These are phyloP conservation scores for Tetragonia tetragonoides DNA, from an alignment of 148 eudicot species.

Conservation along the genomic window DNA sequence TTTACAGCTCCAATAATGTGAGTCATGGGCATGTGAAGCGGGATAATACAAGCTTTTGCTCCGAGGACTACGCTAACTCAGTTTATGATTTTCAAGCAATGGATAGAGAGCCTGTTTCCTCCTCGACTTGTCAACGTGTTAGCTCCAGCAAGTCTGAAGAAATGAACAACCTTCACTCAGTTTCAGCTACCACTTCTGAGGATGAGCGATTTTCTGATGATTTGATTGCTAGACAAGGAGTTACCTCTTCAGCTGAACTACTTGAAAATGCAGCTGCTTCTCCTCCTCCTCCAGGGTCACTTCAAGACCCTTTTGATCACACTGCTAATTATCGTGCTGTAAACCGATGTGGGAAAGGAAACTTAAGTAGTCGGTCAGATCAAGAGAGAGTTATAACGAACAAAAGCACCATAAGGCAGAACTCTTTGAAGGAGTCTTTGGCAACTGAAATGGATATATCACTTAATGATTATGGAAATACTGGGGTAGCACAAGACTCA, in stretches of 20 bases:
- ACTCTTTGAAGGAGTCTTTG: slow-evolving; percentile 57
- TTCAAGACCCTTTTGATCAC: slow-evolving; percentile 66
- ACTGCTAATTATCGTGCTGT: slow-evolving; percentile 48
- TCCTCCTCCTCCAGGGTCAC: slow-evolving; percentile 55
- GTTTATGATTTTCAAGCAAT: slow-evolving; percentile 71
- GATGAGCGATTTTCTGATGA: slow-evolving; percentile 46
- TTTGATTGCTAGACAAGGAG: slow-evolving; percentile 30
- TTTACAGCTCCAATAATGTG: slow-evolving; percentile 31
- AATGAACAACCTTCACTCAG: slow-evolving; percentile 40
- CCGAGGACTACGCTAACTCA: slow-evolving; percentile 76
- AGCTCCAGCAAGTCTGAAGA: slow-evolving; percentile 53
- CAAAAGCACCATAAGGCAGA: slow-evolving; percentile 38
- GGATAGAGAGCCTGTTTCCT: slow-evolving; percentile 52
- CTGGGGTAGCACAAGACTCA: slow-evolving; percentile 54
- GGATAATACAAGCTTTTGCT: slow-evolving; percentile 53
- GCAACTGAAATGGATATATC: slow-evolving; percentile 84
- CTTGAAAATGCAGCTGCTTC: slow-evolving; percentile 31
- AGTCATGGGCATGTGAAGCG: slow-evolving; percentile 33
- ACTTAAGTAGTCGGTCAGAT: slow-evolving; percentile 55
- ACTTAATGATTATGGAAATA: slow-evolving; percentile 49
- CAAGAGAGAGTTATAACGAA: slow-evolving; percentile 38
- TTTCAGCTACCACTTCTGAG: slow-evolving; percentile 57
- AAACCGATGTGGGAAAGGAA: slow-evolving; percentile 62
- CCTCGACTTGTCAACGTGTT: slow-evolving; percentile 37
- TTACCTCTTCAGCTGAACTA: slow-evolving; percentile 31